phyloP scores from a whole-genome alignment of 2,329 filamentous ascomycete genomes.

The Ophiostoma pallidulum region DNA sequence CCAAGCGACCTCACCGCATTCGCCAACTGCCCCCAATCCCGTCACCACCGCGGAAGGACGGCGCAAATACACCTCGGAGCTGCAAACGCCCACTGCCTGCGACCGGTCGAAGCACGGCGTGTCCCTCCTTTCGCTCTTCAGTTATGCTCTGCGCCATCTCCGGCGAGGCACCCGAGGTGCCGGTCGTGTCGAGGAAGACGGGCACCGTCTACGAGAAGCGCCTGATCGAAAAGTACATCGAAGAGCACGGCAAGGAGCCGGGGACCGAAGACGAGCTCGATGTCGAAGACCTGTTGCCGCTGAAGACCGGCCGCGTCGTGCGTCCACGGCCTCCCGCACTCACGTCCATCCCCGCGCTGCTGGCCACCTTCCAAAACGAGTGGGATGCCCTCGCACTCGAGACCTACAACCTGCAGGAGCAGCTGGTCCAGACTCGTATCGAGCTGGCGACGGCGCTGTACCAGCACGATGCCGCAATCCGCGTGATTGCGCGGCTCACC shows the following conservation, averaged over 20 bases:
- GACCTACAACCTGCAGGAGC: conserved; percentile 82
- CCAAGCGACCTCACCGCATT: too few species aligned
- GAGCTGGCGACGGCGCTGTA: conserved; percentile 91
- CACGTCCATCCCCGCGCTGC: conserved; percentile 89
- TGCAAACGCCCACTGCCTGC: too few species aligned
- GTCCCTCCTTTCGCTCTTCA: neutral
- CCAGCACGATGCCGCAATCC: conserved; percentile 92
- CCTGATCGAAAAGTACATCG: conserved; percentile 88
- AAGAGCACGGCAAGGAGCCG: conserved; percentile 83
- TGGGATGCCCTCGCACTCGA: conserved; percentile 93
- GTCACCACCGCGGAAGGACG: too few species aligned
- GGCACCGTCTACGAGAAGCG: conserved; percentile 91
- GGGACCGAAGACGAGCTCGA: conserved; percentile 78
- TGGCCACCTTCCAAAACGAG: conserved; percentile 94
- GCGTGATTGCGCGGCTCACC: conserved; percentile 86
- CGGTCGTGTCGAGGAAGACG: conserved; percentile 84
- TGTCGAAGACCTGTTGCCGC: conserved; percentile 73
- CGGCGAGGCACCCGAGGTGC: conserved; percentile 89
- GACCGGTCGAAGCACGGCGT: too few species aligned
- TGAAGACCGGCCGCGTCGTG: conserved; percentile 76
- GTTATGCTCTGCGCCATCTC: conserved; percentile 48
- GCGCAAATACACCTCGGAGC: too few species aligned
- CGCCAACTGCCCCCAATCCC: too few species aligned
- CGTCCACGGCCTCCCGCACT: conserved; percentile 84
- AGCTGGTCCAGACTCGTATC: conserved; percentile 80